Evolutionary conservation across 1,139 yeast genomes (phyloP), one percentile per base, ranked within the genome.

Genomic region (Geotrichum fermentans): DNA sequence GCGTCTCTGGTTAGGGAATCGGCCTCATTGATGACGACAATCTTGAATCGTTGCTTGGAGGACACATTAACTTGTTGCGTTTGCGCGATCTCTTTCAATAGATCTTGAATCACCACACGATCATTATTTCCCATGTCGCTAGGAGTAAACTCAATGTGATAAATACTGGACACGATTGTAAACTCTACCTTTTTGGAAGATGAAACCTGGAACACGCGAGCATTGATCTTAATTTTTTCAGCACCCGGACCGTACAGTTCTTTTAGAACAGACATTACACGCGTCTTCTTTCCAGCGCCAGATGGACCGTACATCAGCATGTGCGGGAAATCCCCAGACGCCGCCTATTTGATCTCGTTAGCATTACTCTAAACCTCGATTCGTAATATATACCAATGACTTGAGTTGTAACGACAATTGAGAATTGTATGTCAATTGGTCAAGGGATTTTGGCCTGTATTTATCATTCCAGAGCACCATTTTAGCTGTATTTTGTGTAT

Each of bases 101-200:
- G 72, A 61, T 92, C 97, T 65, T 92, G 97, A 57, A 92, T 89
- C 18, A 94, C 96, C 48, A 92, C 85, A 55, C 97, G 75, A 66
- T 92, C 98, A 63, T 88, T 88, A 65, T 84, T 88, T 4, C 97
- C 97, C 83, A 90, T 83, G 67, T 92, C 98, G 52, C 95, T 82
- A 1, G 99, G 99, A 2, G 98, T 92, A 61, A 92, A 85, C 66
- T 92, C 99, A 58, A 90, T 70, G 67, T 92, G 99, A 62, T 83
- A 81, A 0, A 94, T 86, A 6, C 95, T 84, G 48, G 95, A 84
- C 33, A 92, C 87, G 32, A 92, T 90, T 60, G 88, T 92, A 67
- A 92, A 82, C 62, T 92, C 97, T 51, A 92, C 71, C 65, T 89
- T 92, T 51, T 90, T 73, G 58, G 76, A 75, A 2, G 88, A 73